Percentiles rank a stretch among this genome's conserved stretches.
Evolutionary conservation across 1,284 basidiomycete species (phyloP).

Genomic region (Ceratobasidium sp.): DNA sequence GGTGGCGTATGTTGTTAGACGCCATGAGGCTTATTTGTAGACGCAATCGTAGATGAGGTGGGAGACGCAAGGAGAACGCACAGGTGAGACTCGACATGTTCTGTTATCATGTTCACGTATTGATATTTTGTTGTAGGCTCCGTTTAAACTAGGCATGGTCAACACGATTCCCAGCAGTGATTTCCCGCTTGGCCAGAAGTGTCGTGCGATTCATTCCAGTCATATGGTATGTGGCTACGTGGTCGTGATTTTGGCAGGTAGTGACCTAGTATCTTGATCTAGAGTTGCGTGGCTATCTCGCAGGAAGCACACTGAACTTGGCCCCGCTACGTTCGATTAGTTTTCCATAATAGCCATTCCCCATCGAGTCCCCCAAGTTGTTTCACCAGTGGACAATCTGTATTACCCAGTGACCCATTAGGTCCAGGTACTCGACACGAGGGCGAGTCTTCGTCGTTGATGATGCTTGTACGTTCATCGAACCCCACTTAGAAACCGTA

Average conservation of each 20-base stretch:
- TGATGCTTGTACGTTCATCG: conserved; percentile 69
- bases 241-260: conserved; percentile 52
- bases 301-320: too few relatives aligned
- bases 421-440: conserved; percentile 72
- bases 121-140: conserved; percentile 61
- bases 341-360: conserved; percentile 76
- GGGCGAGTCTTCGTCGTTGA: conserved; percentile 86
- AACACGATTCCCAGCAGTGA: conserved; percentile 78
- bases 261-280: background rate
- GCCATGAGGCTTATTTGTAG: conserved; percentile 87
- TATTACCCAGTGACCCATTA: conserved; percentile 83
- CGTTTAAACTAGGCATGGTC: conserved; percentile 84
- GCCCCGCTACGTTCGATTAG: too few relatives aligned
- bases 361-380: conserved; percentile 67
- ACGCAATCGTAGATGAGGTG: conserved; percentile 77
- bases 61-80: conserved; percentile 83
- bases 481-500: background rate
- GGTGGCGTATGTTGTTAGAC: conserved; percentile 73
- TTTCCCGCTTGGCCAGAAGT: conserved; percentile 85
- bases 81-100: conserved; percentile 58
- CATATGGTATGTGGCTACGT: conserved; percentile 57
- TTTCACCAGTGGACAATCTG: conserved; percentile 89
- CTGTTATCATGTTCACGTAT: background rate
- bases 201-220: conserved; percentile 73
- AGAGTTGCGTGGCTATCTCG: conserved; percentile 77